Evolutionary conservation across 352 stramenopile species (phyloP), one percentile per base, ranked within the genome.

Genomic region (Phytophthora kernoviae): DNA sequence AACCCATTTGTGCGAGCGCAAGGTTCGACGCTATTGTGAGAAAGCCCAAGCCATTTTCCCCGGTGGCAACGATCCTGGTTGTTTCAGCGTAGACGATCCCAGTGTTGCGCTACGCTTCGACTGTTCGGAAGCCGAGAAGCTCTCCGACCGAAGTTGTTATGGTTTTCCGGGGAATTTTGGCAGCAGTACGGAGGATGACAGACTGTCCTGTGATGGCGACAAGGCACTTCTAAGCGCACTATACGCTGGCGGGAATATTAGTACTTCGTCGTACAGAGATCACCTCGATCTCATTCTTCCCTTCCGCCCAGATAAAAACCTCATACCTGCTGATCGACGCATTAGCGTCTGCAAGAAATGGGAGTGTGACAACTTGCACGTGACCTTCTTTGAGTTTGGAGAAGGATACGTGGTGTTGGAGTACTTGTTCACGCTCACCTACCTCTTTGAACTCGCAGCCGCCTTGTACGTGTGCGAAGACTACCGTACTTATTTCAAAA

Each of bases 361-460:
- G 77, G 74, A 92, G 58, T 92, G 82, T 57, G 79, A 92, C 60
- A 88, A 89, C 47, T 44, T 70, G 4, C 80, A 92, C 60, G 78
- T 90, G 53, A 82, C 76, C 2, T 92, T 89, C 48, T 68, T 92
- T 34, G 80, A 92, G 54, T 85, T 87, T 42, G 78, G 78, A 6
- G 50, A 68, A 40, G 70, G 54, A 15, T 89, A 89, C 59, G 59
- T 71, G 15, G 66, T 33, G 8, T 66, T 87, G 48, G 82, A 92
- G 66, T 90, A 90, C 48, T 30, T 88, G 33, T 90, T 92, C 66
- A 87, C 75, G 33, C 26, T 83, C 37, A 88, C 76, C 22, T 90
- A 81, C 27, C 47, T 90, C 24, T 73, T 89, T 32, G 82, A 90
- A 58, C 73, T 92, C 17, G 53, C 48, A 0, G 60, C 73, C 12